Evolutionary conservation across 345 rosid species (phyloP), one percentile per base, ranked within the genome.

Genomic region (Clausena lansium): DNA sequence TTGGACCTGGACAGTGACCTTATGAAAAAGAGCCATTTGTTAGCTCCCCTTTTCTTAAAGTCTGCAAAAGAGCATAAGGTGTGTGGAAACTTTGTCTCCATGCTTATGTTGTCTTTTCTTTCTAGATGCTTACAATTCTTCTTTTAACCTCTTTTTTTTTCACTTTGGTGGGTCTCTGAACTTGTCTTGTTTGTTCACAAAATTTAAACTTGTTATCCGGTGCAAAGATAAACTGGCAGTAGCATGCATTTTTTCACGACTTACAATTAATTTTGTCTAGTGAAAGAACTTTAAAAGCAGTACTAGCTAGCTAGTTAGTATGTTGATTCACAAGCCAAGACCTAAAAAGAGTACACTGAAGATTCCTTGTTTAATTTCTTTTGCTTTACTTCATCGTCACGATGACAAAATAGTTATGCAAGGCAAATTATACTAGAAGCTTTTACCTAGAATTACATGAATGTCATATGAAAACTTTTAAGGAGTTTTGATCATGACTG

Each of bases 51-150:
- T 85, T 80, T 82, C 82, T 82, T 81, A 81, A 86, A 85, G 85
- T 79, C 89, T 84, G 91, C 73, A 80, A 82, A 82, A 85, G 83
- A 80, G 36, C 54, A 76, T 63, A 68, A 71, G 77, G 81, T 75
- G 77, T 67, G 85, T 75, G 80, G 82, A 83, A 82, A 80, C 82
- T 85, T 80, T 80, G 87, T 85, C 87, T 85, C 83, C 81, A 80
- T 76, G 77, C 82, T 28, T 25, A 35, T 71, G 67, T 64, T 85
- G 88, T 85, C 82, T 78, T 80, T 85, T 73, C 58, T 80, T 85
- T 73, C 58, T 73, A 83, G 82, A 78, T 78, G 82, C 85, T 67
- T 59, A 74, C 38, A 38, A 35, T 57, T 57, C 62, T 38, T 70
- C 65, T 72, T 71, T 36, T 19, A 55, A 19, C 24, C 4, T 33